These are phyloP conservation scores for Hypoxylon sp. DNA, from an alignment of 2,329 filamentous ascomycete species.

Conservation along the genomic window DNA sequence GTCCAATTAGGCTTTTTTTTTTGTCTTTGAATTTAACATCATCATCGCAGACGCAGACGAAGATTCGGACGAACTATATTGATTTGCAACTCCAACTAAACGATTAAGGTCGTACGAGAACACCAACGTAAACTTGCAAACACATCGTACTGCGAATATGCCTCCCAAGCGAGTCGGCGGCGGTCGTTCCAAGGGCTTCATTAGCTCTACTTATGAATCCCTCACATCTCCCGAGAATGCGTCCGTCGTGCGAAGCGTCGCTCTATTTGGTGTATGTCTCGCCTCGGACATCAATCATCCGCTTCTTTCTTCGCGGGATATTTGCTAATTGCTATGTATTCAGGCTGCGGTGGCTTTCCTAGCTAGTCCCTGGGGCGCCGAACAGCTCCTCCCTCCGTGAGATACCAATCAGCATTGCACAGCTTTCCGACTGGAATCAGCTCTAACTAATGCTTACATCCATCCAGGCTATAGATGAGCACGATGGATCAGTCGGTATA, in stretches of 20 bases:
- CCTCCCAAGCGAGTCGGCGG: slow-evolving; percentile 69
- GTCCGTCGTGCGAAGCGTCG: slow-evolving; percentile 74
- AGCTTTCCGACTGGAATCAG: not conserved
- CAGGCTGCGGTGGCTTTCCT: slow-evolving; percentile 75
- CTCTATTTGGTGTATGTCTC: slow-evolving; percentile 72
- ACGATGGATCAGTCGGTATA: not conserved
- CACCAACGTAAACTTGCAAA: not conserved
- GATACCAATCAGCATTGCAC: slow-evolving; percentile 42
- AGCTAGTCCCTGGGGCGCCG: slow-evolving; percentile 71
- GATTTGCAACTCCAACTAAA: not conserved
- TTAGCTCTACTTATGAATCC: slow-evolving; percentile 70
- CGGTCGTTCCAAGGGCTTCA: slow-evolving; percentile 62
- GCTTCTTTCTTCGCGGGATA: not conserved
- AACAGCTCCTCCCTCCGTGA: slow-evolving; percentile 74
- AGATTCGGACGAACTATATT: not conserved
- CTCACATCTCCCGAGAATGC: slow-evolving; percentile 76
- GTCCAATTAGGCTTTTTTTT: not conserved
- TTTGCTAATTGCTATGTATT: slow-evolving; percentile 12
- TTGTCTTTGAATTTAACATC: not conserved
- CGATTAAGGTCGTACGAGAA: not conserved
- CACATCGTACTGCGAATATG: slow-evolving; percentile 58
- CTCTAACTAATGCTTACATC: slow-evolving; percentile 13
- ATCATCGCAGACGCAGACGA: not conserved
- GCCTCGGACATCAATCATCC: not conserved
- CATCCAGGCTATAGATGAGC: slow-evolving; percentile 20